A percentile compares a stretch with the other conserved stretches of the same genome.
phyloP scores from a whole-genome alignment of 2,329 filamentous ascomycete species.

The Aspergillus ibericus region DNA sequence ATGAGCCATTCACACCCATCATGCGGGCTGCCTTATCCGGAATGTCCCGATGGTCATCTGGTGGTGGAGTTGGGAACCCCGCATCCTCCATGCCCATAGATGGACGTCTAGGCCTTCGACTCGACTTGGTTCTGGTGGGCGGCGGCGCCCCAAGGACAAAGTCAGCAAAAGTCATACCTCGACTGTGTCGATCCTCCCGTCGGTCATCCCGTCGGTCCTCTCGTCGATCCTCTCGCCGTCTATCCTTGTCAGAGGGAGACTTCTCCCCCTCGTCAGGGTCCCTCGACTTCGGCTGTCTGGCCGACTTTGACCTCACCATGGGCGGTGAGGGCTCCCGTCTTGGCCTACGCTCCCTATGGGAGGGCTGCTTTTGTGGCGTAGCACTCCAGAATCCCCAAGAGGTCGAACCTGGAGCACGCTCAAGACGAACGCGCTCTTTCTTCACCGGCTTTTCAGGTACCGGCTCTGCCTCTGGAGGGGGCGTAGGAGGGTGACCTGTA shows the following conservation, averaged over 20 bases:
- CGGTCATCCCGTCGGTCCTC: conserved; percentile 54
- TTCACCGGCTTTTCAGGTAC: conserved; percentile 60
- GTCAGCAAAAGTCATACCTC: conserved; percentile 59
- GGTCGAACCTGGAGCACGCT: conserved; percentile 63
- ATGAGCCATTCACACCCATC: conserved; percentile 60
- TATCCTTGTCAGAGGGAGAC: conserved; percentile 70
- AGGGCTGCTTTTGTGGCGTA: conserved; percentile 49
- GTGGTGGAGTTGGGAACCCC: conserved; percentile 70
- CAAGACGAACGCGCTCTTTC: conserved; percentile 76
- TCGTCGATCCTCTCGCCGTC: conserved; percentile 33
- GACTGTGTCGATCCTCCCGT: conserved; percentile 39
- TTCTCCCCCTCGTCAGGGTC: conserved; percentile 60
- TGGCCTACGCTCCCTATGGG: conserved; percentile 51
- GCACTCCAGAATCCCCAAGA: conserved; percentile 77
- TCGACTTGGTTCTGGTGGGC: conserved; percentile 62
- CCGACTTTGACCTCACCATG: conserved; percentile 58
- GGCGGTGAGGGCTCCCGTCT: conserved; percentile 43
- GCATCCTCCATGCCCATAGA: conserved; percentile 64
- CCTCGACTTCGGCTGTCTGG: conserved; percentile 58
- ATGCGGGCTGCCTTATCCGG: conserved; percentile 76
- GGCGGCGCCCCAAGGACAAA: conserved; percentile 68
- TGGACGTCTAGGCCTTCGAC: conserved; percentile 64
- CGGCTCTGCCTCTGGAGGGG: conserved; percentile 52
- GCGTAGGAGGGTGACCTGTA: conserved; percentile 46
- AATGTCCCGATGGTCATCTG: conserved; percentile 65